phyloP scores from a whole-genome alignment of 495 filamentous ascomycete species.

The Saxispiralis lemnorum region DNA sequence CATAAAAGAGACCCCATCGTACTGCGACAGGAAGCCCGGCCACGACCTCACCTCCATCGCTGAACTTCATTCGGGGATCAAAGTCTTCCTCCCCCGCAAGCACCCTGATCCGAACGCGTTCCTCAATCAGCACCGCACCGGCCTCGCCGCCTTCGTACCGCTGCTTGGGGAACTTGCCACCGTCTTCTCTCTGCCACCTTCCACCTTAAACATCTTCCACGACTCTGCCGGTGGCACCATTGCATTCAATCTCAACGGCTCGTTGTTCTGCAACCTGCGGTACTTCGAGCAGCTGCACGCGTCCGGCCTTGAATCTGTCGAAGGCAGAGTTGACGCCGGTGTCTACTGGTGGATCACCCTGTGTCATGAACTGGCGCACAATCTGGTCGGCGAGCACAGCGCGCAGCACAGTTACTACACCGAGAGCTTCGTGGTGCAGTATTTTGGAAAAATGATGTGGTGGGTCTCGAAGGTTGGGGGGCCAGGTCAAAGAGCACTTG shows the following conservation, averaged over 20 bases:
- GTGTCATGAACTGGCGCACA: constrained; percentile 89
- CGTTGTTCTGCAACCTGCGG: constrained; percentile 82
- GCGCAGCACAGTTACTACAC: constrained; percentile 75
- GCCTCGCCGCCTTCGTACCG: constrained; percentile 52
- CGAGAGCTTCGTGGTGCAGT: constrained; percentile 13
- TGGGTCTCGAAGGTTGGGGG: constrained; percentile 3
- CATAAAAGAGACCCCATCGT: constrained; percentile 70
- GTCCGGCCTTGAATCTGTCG: constrained; percentile 5
- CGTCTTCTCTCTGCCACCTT: constrained; percentile 46
- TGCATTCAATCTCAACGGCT: constrained; percentile 75
- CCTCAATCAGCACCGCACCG: constrained; percentile 39
- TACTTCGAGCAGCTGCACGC: constrained; percentile 71
- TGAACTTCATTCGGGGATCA: constrained; percentile 39
- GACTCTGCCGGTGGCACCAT: constrained; percentile 65
- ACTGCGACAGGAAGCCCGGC: constrained; percentile 70
- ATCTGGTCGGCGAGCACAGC: constrained; percentile 63
- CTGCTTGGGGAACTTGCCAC: constrained; percentile 51
- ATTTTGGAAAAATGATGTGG: constrained; percentile 12
- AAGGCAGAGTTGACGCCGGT: constrained; percentile 41
- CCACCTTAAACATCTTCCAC: constrained; percentile 68
- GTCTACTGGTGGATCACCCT: constrained; percentile 86
- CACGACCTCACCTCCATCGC: constrained; percentile 63
- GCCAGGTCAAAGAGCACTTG: no score
- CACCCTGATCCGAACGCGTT: constrained; percentile 35
- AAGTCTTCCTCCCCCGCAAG: constrained; percentile 44